Evolutionary conservation across 495 filamentous ascomycete genomes (phyloP), one percentile per base, ranked within the genome.

Genomic region (Penicillium fimorum): DNA sequence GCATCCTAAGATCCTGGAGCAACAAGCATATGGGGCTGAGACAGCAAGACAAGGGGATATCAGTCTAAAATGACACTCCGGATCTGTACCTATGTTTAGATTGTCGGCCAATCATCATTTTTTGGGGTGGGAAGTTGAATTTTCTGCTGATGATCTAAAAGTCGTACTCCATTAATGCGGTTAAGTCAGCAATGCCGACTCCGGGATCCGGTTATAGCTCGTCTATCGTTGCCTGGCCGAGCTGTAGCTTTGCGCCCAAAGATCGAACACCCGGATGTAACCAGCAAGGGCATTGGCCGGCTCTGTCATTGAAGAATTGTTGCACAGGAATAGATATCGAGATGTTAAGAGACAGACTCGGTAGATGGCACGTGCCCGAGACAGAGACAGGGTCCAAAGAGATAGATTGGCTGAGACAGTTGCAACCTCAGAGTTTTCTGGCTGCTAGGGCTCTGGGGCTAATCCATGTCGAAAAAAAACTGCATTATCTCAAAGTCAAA

Each of bases 211-310:
- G 5, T n/a, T 42, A 43, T 52, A n/a, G 37, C 37, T 52, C 33
- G 20, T 33, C 20, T 32, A 38, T 48, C 44, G 42, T 59, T 49
- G 32, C 18, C 32, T 59, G 8, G 55, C 49, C 17, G 52, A 45
- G 30, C 43, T 30, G 47, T 38, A 52, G 35, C 37, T 52, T 52
- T 52, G 25, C 22, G 15, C 8, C 57, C 61, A 32, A 53, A 37
- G 52, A n/a, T 50, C 52, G 38, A 57, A 50, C 53, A 62, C 57
- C 54, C 61, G 50, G 54, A 56, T 62, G 63, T 63, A 65, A 53
- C 50, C 59, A 35, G 37, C 25, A 50, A 55, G 17, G 54, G 22
- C 52, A 56, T 54, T 48, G 52, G 35, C 47, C 48, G 11, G 9
- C 18, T 41, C 38, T 53, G 11, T 42, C 38, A 53, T 53, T 57